These are phyloP conservation scores for Hordeum vulgare DNA, from an alignment of 176 grass and related monocot species.

Conservation along the genomic window DNA sequence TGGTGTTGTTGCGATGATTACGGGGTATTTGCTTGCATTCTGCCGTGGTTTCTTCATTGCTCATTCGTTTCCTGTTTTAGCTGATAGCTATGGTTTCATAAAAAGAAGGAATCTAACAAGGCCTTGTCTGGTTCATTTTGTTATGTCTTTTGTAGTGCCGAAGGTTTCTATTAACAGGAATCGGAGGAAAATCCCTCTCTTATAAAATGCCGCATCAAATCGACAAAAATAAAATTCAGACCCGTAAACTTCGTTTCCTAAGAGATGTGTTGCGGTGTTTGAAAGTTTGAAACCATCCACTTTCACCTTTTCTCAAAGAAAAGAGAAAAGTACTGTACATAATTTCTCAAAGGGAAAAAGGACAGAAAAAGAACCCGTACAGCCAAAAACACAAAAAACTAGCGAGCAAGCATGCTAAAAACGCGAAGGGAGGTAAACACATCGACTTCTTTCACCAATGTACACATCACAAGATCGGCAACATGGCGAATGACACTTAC, in stretches of 20 bases:
- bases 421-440: not conserved
- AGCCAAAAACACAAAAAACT: not conserved
- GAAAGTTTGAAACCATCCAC: not conserved
- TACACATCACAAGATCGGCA: not conserved
- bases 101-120: too few relatives aligned
- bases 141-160: too few relatives aligned
- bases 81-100: too few relatives aligned
- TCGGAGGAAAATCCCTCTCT: not conserved
- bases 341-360: too few relatives aligned
- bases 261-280: not conserved
- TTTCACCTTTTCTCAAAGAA: not conserved
- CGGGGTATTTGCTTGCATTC: not conserved
- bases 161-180: not conserved
- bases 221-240: not conserved
- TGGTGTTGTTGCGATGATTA: not conserved
- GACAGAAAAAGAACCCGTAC: not conserved
- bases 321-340: too few relatives aligned
- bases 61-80: too few relatives aligned
- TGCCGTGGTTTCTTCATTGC: not conserved
- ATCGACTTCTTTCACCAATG: not conserved
- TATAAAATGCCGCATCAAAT: not conserved
- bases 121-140: too few relatives aligned
- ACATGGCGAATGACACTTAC: not conserved
- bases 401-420: not conserved
- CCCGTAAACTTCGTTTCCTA: not conserved